A percentile compares a stretch with the other conserved stretches of the same genome.
phyloP scores from a whole-genome alignment of 140 eudicot species.

The Flaveria floridana region DNA sequence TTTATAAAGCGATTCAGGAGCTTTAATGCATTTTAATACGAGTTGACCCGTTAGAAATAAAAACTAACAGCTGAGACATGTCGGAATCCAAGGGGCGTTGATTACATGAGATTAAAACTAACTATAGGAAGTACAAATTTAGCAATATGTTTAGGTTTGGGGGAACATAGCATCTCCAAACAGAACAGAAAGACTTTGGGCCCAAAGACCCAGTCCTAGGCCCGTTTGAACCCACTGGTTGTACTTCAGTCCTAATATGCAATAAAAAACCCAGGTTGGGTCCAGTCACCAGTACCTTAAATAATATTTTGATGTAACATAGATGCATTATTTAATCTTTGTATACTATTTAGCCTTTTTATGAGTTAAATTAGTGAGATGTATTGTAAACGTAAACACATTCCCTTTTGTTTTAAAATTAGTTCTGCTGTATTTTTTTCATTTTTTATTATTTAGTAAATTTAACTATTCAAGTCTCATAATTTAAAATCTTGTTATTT shows the following conservation, averaged over 20 bases:
- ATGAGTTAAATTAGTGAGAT: neutral
- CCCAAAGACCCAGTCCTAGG: neutral
- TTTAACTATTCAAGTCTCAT: neutral
- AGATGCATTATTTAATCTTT: no score
- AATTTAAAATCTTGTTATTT: neutral
- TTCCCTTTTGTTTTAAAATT: neutral
- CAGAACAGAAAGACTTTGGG: neutral
- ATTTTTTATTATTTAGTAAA: neutral
- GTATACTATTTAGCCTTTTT: neutral
- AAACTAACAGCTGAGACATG: neutral
- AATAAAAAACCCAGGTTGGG: no score
- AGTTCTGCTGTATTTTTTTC: neutral
- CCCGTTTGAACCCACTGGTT: neutral
- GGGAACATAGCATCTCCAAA: neutral
- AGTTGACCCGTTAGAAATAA: neutral
- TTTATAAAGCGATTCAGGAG: neutral
- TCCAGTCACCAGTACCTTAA: neutral
- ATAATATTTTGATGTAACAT: neutral
- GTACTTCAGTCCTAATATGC: neutral
- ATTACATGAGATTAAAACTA: neutral
- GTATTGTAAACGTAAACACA: neutral
- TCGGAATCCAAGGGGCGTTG: no score
- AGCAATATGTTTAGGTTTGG: neutral
- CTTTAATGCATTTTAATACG: slow-evolving; percentile 1
- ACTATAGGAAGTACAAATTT: neutral